Evolutionary conservation across 176 grass and related monocot genomes (phyloP), one percentile per base, ranked within the genome.

Genomic region (Hyparrhenia diplandra): DNA sequence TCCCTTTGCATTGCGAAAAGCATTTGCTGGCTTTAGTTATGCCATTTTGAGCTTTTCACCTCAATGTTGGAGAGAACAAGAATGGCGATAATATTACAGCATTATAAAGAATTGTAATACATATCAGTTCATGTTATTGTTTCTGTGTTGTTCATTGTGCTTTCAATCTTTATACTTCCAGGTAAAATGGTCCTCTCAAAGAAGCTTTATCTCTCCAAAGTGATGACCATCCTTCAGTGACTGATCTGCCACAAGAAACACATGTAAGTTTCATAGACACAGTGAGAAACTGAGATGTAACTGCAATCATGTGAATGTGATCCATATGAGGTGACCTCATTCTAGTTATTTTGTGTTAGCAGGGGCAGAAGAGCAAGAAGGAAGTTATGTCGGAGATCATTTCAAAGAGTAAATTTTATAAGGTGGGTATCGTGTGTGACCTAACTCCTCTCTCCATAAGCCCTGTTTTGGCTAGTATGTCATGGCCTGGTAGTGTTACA

Each of bases 321-420:
- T 71, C 10, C 67, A 67, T 70, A 43, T 81, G 14, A 6, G 65
- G 35, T 82, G 64, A 64, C 27, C 71, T 89, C 61, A 85, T 79
- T 70, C 45, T 82, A 43, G 30, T 70, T 65, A 32, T 55, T 21
- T 30, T 78, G 6, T 89, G 70, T 82, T 85, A 41, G 32, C 88
- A 98, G 95, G 78, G 52, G 64, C 84, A 85, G 80, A 98, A 95
- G 83, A 85, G 88, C 79, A 98, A 98, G 86, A 98, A 98, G 86
- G 92, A 98, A 85, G 95, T 98, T 82, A 98, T 98, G 95, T 43
- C 64, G 67, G 95, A 98, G 86, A 89, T 98, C 69, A 98, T 98
- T 83, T 80, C 83, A 71, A 95, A 98, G 82, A 98, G 95, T 86
- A 98, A 98, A 95, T 98, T 85, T 87, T 98, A 89, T 87, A 95